Base-by-base conservation (phyloP, 148 eudicot species). In the Nepenthes mirabilis region DNA sequence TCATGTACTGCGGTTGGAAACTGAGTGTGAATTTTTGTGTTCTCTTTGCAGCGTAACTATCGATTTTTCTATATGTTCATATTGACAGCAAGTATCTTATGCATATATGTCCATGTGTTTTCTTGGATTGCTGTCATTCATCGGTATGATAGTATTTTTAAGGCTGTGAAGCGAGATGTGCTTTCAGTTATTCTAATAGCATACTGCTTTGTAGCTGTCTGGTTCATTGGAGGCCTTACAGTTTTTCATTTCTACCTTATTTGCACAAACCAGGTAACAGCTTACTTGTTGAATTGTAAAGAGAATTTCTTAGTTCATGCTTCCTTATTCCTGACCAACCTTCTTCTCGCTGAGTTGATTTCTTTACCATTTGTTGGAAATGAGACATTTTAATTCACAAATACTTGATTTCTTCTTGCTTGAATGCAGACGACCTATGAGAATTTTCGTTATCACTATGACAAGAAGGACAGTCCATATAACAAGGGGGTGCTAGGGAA, bases 181-280 rank as follows among this genome's bases (percentile, higher is more conserved):
- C 62, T 82, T 53, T 85, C 91, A 60, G 91, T 71, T 65, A 51
- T 79, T 64, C 77, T 86, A 56, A 74, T 88, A 23, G 83, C 75
- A 10, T 93, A 88, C 75, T 83, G 95, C 81, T 93, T 93, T 67
- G 68, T 88, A 58, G 80, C 80, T 60, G 75, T 93, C 47, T 93
- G 98, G 98, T 93, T 93, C 53, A 95, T 93, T 11, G 91, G 96
- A 47, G 98, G 98, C 49, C 77, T 93, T 12, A 80, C 85, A 60
- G 79, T 75, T 33, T 88, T 93, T 56, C 98, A 93, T 66, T 77
- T 78, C 65, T 93, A 85, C 76, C 91, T 93, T 40, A 83, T 75
- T 35, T 84, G 80, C 81, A 78, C 83, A 55, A 88, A 93, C 67
- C 95, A 93, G 97, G 97, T 91, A 68, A 55, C 6, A 1, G 32